Evolutionary conservation across 805 yeast genomes (phyloP).

Genomic region (Schizosaccharomyces pombe): DNA sequence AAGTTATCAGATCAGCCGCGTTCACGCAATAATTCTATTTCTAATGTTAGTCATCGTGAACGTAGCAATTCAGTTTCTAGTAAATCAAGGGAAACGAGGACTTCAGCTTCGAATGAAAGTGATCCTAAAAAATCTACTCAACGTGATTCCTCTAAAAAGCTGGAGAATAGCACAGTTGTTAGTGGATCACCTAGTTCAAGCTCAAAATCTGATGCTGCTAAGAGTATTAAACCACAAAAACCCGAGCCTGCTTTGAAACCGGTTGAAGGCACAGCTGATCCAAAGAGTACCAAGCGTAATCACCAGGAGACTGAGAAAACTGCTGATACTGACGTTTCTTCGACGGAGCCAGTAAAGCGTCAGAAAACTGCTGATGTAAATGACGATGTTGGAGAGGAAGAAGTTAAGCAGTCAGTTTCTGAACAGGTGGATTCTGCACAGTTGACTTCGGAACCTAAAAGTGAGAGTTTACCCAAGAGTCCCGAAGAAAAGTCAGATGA

Average conservation of each 20-base stretch:
- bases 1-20: not conserved
- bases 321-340: constrained; percentile 1
- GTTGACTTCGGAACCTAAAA: not conserved
- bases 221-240: no score
- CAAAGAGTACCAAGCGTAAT: constrained; percentile 4
- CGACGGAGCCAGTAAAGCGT: constrained; percentile 6
- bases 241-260: no score
- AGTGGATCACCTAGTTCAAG: no score
- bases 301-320: not conserved
- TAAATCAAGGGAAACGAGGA: not conserved
- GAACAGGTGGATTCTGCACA: constrained; percentile 5
- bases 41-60: not conserved
- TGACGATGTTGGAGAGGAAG: no score
- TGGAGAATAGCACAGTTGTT: no score
- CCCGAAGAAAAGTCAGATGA: no score
- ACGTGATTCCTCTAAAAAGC: no score
- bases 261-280: constrained; percentile 1
- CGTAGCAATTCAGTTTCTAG: not conserved
- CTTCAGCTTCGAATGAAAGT: not conserved
- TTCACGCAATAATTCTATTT: not conserved
- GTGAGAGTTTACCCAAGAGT: not conserved
- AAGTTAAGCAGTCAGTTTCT: no score
- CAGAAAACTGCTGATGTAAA: no score
- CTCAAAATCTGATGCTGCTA: no score
- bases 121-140: no score